Conservation (phyloP, 2,329 filamentous ascomycete genomes). For the Ilyonectria robusta region DNA sequence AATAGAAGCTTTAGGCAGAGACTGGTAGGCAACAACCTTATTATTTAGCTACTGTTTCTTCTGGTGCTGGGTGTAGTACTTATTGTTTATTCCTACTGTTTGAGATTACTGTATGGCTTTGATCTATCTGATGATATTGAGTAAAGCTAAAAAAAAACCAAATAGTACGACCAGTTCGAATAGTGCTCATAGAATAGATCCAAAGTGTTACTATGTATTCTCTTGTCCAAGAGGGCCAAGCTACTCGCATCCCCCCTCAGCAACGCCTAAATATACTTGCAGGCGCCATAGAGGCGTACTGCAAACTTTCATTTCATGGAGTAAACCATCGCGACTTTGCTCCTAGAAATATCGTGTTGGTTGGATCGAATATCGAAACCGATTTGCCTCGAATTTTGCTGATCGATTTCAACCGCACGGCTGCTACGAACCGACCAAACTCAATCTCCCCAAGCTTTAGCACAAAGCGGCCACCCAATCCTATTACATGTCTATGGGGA, state of each 20-base stretch:
- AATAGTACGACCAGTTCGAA: no score
- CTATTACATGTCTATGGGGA: neutral
- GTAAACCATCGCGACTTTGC: conserved; percentile 13
- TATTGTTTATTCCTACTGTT: no score
- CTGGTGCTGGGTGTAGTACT: no score
- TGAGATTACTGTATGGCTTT: no score
- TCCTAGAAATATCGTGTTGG: conserved; percentile 13
- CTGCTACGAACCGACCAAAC: neutral
- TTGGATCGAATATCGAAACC: neutral
- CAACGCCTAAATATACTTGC: conserved; percentile 21
- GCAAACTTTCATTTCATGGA: neutral
- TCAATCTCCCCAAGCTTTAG: neutral
- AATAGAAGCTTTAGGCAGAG: no score
- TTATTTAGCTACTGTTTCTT: no score
- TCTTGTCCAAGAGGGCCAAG: neutral
- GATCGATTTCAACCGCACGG: conserved; percentile 2
- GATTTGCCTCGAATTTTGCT: neutral
- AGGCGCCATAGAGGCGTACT: conserved; percentile 10
- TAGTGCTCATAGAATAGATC: conserved; percentile 28
- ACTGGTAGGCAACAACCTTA: no score
- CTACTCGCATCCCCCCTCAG: conserved; percentile 2
- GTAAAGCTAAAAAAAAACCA: no score
- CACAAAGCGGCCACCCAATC: neutral
- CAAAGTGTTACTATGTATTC: conserved; percentile 18
- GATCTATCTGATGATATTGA: no score